Evolutionary conservation across 176 grass and related monocot species (phyloP).

Genomic region (Aegilops sharonensis): DNA sequence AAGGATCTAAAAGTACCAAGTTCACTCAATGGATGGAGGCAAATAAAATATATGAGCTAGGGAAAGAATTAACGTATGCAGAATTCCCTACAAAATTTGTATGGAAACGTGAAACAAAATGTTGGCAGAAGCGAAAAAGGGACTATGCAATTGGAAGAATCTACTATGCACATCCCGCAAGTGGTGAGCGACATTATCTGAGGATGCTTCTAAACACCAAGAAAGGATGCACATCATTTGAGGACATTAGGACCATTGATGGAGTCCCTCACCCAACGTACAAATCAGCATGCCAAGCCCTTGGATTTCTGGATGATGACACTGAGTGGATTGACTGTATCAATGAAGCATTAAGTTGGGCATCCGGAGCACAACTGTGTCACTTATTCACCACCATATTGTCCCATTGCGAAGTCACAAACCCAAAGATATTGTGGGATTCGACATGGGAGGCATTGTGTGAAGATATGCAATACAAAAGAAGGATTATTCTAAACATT

Average conservation of each 20-base stretch:
- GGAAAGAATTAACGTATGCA: not conserved
- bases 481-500: too few relatives aligned
- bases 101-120: not conserved
- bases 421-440: not conserved
- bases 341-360: too few relatives aligned
- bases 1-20: not conserved
- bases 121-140: not conserved
- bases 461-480: not conserved
- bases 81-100: not conserved
- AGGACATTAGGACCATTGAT: too few relatives aligned
- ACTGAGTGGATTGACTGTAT: not conserved
- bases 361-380: not conserved
- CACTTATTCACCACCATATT: not conserved
- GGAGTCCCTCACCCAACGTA: too few relatives aligned
- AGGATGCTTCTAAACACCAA: not conserved
- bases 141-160: not conserved
- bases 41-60: not conserved
- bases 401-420: not conserved
- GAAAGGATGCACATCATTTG: not conserved
- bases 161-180: not conserved
- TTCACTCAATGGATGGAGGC: constrained; percentile 21
- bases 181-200: not conserved
- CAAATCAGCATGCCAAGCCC: too few relatives aligned
- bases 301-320: not conserved
- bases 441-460: not conserved